These are phyloP conservation scores for Biscogniauxia marginata DNA, from an alignment of 2,329 filamentous ascomycete genomes.

Conservation along the genomic window DNA sequence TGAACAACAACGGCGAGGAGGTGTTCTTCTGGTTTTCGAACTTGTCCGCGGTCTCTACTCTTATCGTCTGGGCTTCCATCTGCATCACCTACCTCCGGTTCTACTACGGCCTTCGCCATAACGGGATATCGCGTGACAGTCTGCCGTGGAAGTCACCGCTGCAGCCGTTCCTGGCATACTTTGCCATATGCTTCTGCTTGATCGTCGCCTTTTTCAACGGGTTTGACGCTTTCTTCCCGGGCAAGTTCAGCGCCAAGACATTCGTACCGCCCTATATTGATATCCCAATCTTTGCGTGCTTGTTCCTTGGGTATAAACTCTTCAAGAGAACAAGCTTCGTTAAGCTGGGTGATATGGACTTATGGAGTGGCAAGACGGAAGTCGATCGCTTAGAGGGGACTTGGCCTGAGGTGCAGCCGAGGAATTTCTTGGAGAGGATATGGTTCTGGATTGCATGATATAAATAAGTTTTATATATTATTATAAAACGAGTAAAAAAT, in stretches of 20 bases:
- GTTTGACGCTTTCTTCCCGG: constrained; percentile 68
- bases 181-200: constrained; percentile 58
- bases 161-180: constrained; percentile 69
- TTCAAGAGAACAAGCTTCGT: constrained; percentile 56
- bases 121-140: constrained; percentile 25
- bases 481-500: too few relatives aligned
- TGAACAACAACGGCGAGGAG: constrained; percentile 46
- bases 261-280: constrained; percentile 71
- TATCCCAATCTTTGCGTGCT: constrained; percentile 62
- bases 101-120: constrained; percentile 21
- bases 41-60: constrained; percentile 65
- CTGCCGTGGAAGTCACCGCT: constrained; percentile 37
- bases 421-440: constrained; percentile 39
- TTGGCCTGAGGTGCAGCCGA: constrained; percentile 36
- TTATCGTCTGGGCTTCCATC: constrained; percentile 68
- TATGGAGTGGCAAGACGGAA: constrained; percentile 42
- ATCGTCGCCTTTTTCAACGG: constrained; percentile 70
- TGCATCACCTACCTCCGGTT: constrained; percentile 57
- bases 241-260: constrained; percentile 39
- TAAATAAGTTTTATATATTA: too few relatives aligned
- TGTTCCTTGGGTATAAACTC: constrained; percentile 68
- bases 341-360: constrained; percentile 37
- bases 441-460: constrained; percentile 42
- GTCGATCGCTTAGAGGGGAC: constrained; percentile 37
- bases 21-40: constrained; percentile 44